Conservation (phyloP, 495 filamentous ascomycete genomes). For the Viridothelium virens region DNA sequence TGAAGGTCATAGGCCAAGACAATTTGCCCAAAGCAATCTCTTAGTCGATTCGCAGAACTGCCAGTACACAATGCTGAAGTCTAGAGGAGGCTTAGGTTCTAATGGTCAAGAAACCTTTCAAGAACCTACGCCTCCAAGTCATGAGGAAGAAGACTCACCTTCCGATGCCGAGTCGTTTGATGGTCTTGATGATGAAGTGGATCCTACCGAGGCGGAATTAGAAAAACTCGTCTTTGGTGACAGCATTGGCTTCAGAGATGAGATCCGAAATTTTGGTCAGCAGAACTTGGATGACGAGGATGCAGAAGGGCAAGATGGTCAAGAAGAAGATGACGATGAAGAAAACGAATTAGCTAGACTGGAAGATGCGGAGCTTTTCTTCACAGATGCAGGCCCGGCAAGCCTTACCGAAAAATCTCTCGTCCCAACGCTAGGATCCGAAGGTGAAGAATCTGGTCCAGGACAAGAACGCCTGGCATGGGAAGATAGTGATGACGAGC, state of each 20-base stretch:
- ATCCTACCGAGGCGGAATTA: slow-evolving; percentile 72
- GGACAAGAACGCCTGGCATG: slow-evolving; percentile 55
- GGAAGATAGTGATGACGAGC: slow-evolving; percentile 95
- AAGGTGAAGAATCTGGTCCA: slow-evolving; percentile 34
- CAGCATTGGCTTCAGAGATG: slow-evolving; percentile 65
- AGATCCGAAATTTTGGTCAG: slow-evolving; percentile 44
- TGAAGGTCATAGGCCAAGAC: background rate
- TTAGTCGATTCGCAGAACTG: background rate
- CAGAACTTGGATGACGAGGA: slow-evolving; percentile 29
- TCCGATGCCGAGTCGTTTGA: background rate
- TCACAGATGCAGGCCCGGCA: slow-evolving; percentile 54
- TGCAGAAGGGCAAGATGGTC: slow-evolving; percentile 32
- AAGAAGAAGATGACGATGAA: slow-evolving; percentile 28
- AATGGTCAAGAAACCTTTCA: slow-evolving; percentile 10
- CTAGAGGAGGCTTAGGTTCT: background rate
- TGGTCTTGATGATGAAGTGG: slow-evolving; percentile 47
- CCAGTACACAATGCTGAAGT: background rate
- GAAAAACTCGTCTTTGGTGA: slow-evolving; percentile 83
- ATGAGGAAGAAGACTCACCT: slow-evolving; percentile 18
- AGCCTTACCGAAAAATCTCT: slow-evolving; percentile 41
- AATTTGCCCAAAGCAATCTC: background rate
- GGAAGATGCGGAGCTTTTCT: slow-evolving; percentile 66
- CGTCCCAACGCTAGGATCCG: slow-evolving; percentile 23
- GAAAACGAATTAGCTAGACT: slow-evolving; percentile 39
- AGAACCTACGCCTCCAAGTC: slow-evolving; percentile 17